Conservation (phyloP, 768 basidiomycete genomes). For the Terana coerulea region DNA sequence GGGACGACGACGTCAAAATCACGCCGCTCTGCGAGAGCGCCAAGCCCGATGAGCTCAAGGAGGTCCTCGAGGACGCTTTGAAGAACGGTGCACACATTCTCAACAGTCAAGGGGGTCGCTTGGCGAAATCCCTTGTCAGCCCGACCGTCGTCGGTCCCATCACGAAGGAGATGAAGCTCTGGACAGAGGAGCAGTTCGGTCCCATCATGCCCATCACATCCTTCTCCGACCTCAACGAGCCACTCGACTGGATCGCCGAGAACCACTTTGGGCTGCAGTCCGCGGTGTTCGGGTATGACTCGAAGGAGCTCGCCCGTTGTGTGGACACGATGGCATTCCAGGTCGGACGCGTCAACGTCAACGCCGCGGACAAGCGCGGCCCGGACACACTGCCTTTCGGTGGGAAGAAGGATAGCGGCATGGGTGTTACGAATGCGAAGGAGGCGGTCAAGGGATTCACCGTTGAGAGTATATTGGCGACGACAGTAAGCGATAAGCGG, state of each 20-base stretch:
- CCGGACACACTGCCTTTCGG: conserved; percentile 7
- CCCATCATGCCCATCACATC: conserved; percentile 7
- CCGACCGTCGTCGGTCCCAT: conserved; percentile 8
- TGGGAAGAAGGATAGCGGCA: no score
- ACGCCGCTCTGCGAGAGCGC: conserved; percentile 5
- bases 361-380: conserved; percentile 7
- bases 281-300: conserved; percentile 8
- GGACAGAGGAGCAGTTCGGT: conserved; percentile 10
- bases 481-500: no score
- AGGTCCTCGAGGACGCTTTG: conserved; percentile 5
- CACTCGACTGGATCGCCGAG: conserved; percentile 4
- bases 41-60: conserved; percentile 6
- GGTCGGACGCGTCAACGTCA: conserved; percentile 7
- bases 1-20: conserved; percentile 10
- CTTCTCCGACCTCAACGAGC: conserved; percentile 3
- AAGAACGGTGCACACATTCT: conserved; percentile 10
- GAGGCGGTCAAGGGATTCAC: no score
- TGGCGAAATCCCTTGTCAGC: conserved; percentile 1
- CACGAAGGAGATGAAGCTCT: conserved; percentile 3
- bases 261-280: conserved; percentile 9
- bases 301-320: conserved; percentile 1
- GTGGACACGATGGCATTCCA: conserved; percentile 9
- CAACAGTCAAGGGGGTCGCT: conserved; percentile 1
- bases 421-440: no score
- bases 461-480: no score